Percentiles rank a stretch among this genome's conserved stretches.
These are phyloP conservation scores for Gossypium herbaceum DNA, from an alignment of 345 rosid species.

Conservation along the genomic window DNA sequence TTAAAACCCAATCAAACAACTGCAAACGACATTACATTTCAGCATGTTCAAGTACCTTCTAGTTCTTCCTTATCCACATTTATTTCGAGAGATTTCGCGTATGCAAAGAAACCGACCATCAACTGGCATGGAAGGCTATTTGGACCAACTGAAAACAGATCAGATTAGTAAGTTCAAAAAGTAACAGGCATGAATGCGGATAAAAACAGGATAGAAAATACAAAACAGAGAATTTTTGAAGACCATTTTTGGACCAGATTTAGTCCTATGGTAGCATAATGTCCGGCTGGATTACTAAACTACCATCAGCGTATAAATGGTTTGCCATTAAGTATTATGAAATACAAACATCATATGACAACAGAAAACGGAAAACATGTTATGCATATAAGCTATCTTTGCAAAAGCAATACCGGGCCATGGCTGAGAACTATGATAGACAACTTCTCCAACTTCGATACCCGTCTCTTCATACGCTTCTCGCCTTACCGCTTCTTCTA, in stretches of 20 bases:
- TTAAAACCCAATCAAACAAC: not conserved
- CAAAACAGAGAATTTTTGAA: not conserved
- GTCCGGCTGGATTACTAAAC: not conserved
- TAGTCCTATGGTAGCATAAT: too few species aligned
- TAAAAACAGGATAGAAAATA: not conserved
- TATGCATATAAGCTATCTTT: not conserved
- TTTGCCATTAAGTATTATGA: too few species aligned
- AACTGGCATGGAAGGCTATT: conserved; percentile 84
- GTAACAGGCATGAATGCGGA: not conserved
- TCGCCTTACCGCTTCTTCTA: conserved; percentile 97
- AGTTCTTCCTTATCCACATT: conserved; percentile 81
- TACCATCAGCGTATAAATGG: not conserved
- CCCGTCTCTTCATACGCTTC: conserved; percentile 96
- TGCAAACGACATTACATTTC: not conserved
- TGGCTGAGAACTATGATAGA: conserved; percentile 96
- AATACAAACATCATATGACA: not conserved
- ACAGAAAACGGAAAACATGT: not conserved
- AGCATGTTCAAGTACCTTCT: conserved; percentile 55
- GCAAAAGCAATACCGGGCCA: conserved; percentile 75
- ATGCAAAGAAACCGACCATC: conserved; percentile 91
- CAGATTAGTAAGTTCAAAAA: not conserved
- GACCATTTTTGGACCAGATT: not conserved
- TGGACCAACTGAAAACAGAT: conserved; percentile 60
- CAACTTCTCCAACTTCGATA: conserved; percentile 92
- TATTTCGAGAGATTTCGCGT: conserved; percentile 75